Base-by-base conservation (phyloP, 306 rosid species). In the Begonia fuchsioides region DNA sequence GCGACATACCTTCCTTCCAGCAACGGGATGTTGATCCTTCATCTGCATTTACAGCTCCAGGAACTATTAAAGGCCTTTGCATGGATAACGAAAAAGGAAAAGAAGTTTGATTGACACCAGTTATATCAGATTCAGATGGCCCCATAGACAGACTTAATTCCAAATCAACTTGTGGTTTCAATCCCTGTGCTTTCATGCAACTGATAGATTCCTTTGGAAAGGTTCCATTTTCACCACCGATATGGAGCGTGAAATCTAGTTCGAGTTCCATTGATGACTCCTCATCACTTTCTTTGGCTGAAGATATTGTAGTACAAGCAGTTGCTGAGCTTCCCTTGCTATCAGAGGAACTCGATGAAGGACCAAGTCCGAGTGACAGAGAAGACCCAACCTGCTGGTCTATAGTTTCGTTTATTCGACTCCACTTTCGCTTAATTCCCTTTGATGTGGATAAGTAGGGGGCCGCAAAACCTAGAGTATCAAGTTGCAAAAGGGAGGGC, bases 311-410 rank as follows among this genome's bases (percentile, higher is more conserved):
- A 54, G 88, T 71, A 77, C 94, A 79, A 61, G 73, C 88, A 56
- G 82, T 69, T 12, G 72, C 85, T 39, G 94, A 76, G 60, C 88
- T 83, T 16, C 82, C 94, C 72, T 83, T 79, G 76, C 94, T 83
- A 68, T 83, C 88, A 2, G 85, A 79, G 50, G 88, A 83, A 45
- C 85, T 79, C 18, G 88, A 19, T 38, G 94, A 66, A 49, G 32
- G 77, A 19, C 94, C 88, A 43, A 83, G 77, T 64, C 94, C 85
- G 49, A 76, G 94, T 12, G 80, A 71, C 63, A 83, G 56, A 46
- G 80, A 68, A 62, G 85, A 71, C 56, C 71, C 76, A 64, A 73
- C 76, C 19, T 54, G 72, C 41, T 67, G 85, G 69, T 59, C 56
- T 56, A 53, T 43, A 49, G 64, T 51, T 38, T 66, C 68, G 54